Evolutionary conservation across 163 green algal species (phyloP), one percentile per base, ranked within the genome.

Genomic region (Scenedesmus sp.): DNA sequence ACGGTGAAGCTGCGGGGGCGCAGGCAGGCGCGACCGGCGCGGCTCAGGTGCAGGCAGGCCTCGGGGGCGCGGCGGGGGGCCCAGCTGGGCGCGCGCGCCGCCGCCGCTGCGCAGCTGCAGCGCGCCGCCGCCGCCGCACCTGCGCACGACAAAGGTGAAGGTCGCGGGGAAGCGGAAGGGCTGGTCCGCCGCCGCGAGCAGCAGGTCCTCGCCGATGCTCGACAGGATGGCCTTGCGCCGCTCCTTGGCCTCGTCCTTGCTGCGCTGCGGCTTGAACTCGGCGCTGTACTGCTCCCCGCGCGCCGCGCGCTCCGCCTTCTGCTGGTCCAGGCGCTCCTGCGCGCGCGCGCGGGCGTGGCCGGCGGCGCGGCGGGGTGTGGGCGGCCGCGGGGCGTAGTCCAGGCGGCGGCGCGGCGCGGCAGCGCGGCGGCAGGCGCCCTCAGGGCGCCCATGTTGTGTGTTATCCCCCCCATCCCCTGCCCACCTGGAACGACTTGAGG

Each of bases 131-230:
- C n/a, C n/a, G n/a, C n/a, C n/a, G n/a, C n/a, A n/a, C n/a, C 85
- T 78, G 36, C 90, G 83, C 82, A 98, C 93, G 22, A 98, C 95
- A 83, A 99, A 99, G 2, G 96, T 99, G 90, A 99, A 96, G 63
- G 92, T 90, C 24, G 93, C 93, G n/a, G 93, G 93, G 89, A 97
- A 94, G 28, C 87, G 84, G 90, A 99, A 99, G n/a, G 96, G 96
- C 91, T 98, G 96, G 88, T 99, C 96, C n/a, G 88, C 89, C 18
- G 92, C 90, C 15, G 97, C 95, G n/a, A 96, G 74, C 78, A 99
- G 87, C 70, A 99, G 81, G 78, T 98, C 96, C 88, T 95, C 91
- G 10, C 89, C 87, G 18, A 60, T 60, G 83, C 83, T 91, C 11
- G 90, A 87, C 51, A 98, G 86, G 82, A 98, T 98, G 86, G 95